phyloP scores from a whole-genome alignment of 345 rosid species.

The Brassica napus region Da-Ae NC_063434.1:26588001-26588500 shows the following conservation, averaged over 20 bases:
- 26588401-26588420: slow-evolving; percentile 17
- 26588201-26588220: slow-evolving; percentile 19
- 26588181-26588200: slow-evolving; percentile 27
- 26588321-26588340: slow-evolving; percentile 45
- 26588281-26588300: slow-evolving; percentile 7
- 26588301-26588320: slow-evolving; percentile 40
- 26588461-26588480: slow-evolving; percentile 26
- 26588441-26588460: slow-evolving; percentile 29
- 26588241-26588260: neutral
- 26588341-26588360: slow-evolving; percentile 55
- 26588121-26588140: slow-evolving; percentile 28
- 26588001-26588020: neutral
- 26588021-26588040: slow-evolving; percentile 24
- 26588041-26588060: slow-evolving; percentile 34
- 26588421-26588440: slow-evolving; percentile 42
- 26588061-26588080: slow-evolving; percentile 1
- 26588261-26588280: neutral
- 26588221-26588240: slow-evolving; percentile 10
- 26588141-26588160: neutral
- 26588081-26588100: slow-evolving; percentile 27
- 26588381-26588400: slow-evolving; percentile 13
- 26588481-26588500: neutral
- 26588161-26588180: neutral
- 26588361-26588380: slow-evolving; percentile 10
- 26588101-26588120: slow-evolving; percentile 32